Base-by-base conservation (phyloP, 2,329 filamentous ascomycete genomes). In the Colletotrichum sidae region DNA sequence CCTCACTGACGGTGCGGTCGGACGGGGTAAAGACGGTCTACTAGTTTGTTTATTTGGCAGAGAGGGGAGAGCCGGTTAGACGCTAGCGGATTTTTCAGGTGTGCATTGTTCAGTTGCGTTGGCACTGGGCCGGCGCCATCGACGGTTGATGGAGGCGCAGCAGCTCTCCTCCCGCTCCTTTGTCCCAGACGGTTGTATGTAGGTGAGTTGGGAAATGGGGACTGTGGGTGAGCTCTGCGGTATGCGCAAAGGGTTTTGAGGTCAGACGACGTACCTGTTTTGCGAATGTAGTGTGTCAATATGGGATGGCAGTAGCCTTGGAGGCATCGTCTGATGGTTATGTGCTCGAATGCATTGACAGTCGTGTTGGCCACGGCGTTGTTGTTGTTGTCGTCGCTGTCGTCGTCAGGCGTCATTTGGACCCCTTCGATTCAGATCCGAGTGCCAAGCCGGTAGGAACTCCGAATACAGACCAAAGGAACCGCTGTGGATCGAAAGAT, bases 71-170 rank as follows among this genome's bases (percentile, higher is more conserved):
- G 13, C n/a, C 37, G 25, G 25, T 25, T 25, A 25, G 25, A 25
- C 8, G 34, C 15, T 53, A 57, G 58, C 12, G 37, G 42, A 42
- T 11, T 62, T 50, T 49, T 65, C 59, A 66, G 63, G 59, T 63
- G 53, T 11, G 59, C 38, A 49, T 57, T 33, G 47, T 38, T 39
- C 42, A 50, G 44, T 35, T 51, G 50, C 44, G 49, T 49, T 56
- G 57, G 41, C 52, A 34, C 42, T 55, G 41, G 57, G 25, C 17
- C 38, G 34, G 45, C 57, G 52, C 62, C 51, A 37, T 61, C 34
- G 45, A 61, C 57, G 57, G 57, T 25, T 59, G 57, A 42, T 42
- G 45, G 51, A 15, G 61, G 57, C 62, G 62, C 51, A 60, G 61
- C 56, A 58, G 35, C n/a, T 51, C 11, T n/a, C 42, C 45, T 41